Base-by-base conservation (phyloP, 192 early-diverging fungal genomes). In the Lunasporangiospora selenospora region DNA sequence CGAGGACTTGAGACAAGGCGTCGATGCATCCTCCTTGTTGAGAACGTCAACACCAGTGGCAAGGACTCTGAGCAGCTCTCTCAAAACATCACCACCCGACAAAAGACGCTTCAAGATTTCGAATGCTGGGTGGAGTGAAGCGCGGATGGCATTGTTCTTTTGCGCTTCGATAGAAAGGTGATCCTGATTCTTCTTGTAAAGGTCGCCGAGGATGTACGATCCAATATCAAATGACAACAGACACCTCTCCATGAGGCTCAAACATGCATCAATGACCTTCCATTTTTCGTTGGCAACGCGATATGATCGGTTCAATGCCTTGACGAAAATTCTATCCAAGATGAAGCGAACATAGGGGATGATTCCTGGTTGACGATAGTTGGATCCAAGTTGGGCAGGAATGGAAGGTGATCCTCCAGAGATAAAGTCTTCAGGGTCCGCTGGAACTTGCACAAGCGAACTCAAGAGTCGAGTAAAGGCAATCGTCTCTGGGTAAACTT, bases 401-500 rank as follows among this genome's bases (percentile, higher is more conserved):
- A 92, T 80, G 6, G 89, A 81, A 0, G 65, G 58, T 1, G 77
- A 75, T 6, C 58, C 56, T 34, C 75, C 79, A 67, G 77, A 75
- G 2, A 67, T 45, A 4, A 82, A 56, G 6, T 65, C 80, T 19
- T 56, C 56, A 2, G 65, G 52, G 24, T 79, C 76, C 48, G 73
- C 63, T 7, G 85, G 84, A 10, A 80, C 56, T 41, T 94, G 90
- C 29, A 91, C 83, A 13, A 97, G 78, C 30, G 81, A 69, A 2
- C 80, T 79, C 12, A 99, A 62, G 3, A 99, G 83, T 7, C 79
- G 67, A 9, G 97, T 62, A 75, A 96, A 93, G 1, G 95, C 89
- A 6, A 93, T 65, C 7, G 93, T 96, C 77, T 97, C 91, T 1
- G 93, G 88, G 60, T 95, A 99, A 2, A 85, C 88, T 55, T 94